Percentiles rank a stretch among this genome's conserved stretches.
Evolutionary conservation across 306 rosid genomes (phyloP).

Genomic region (Casuarina cunninghamiana): DNA sequence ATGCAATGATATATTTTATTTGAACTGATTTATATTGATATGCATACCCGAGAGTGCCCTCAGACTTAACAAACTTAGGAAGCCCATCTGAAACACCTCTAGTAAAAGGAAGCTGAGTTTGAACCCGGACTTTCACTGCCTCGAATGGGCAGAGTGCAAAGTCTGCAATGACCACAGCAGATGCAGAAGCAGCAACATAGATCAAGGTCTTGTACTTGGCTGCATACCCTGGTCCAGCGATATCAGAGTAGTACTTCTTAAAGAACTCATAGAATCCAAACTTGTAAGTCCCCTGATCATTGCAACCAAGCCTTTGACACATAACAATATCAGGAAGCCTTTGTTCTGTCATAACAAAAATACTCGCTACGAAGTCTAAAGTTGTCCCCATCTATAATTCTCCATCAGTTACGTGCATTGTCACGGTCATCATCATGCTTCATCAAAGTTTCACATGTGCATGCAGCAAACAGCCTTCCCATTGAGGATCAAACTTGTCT

Average conservation of each 20-base stretch:
- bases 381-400: constrained; percentile 86
- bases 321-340: constrained; percentile 46
- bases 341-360: constrained; percentile 81
- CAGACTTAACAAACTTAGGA: constrained; percentile 82
- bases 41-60: too few relatives aligned
- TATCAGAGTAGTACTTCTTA: constrained; percentile 91
- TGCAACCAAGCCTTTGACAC: constrained; percentile 78
- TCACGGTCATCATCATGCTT: constrained; percentile 77
- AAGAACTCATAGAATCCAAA: constrained; percentile 93
- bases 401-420: constrained; percentile 94
- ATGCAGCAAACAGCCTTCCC: too few relatives aligned
- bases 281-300: constrained; percentile 97
- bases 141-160: constrained; percentile 89
- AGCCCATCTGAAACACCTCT: constrained; percentile 89
- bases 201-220: constrained; percentile 84
- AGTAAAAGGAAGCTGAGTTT: constrained; percentile 95
- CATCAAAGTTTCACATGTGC: constrained; percentile 93
- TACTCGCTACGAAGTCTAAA: constrained; percentile 82
- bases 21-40: too few relatives aligned
- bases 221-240: constrained; percentile 96
- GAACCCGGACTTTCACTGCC: constrained; percentile 97
- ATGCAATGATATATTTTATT: too few relatives aligned
- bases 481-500: constrained; percentile 49
- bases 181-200: constrained; percentile 98
- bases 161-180: constrained; percentile 96